Percentiles rank a stretch among this genome's conserved stretches.
Evolutionary conservation across 2,329 filamentous ascomycete genomes (phyloP).

Genomic region (Raffaelea deltoideospora): DNA sequence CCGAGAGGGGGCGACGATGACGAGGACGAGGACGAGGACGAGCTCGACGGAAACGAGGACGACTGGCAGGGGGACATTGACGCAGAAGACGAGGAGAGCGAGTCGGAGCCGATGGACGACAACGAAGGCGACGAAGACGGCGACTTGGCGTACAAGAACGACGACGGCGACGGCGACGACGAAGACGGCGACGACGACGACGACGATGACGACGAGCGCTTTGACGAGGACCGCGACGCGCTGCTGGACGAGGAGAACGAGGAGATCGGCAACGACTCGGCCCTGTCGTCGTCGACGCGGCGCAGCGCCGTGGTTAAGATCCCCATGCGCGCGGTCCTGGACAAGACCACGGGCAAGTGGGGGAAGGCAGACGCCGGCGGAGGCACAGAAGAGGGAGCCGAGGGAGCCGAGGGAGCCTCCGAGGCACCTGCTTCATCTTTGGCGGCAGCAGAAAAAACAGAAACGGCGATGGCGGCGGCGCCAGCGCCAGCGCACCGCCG

Average conservation of each 20-base stretch:
- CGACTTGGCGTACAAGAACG: too few relatives aligned
- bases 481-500: too few relatives aligned
- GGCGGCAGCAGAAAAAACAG: constrained; percentile 1
- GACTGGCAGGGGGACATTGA: constrained; percentile 42
- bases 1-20: constrained; percentile 21
- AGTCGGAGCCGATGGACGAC: constrained; percentile 63
- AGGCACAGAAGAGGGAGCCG: neutral
- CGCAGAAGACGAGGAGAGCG: constrained; percentile 52
- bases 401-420: neutral
- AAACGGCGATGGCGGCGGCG: neutral
- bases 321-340: constrained; percentile 29
- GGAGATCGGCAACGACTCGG: constrained; percentile 36
- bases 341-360: constrained; percentile 18
- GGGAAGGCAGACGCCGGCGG: constrained; percentile 12
- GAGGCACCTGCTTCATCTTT: too few relatives aligned
- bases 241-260: constrained; percentile 22
- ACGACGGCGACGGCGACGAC: constrained; percentile 48
- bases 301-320: constrained; percentile 65
- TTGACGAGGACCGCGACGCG: constrained; percentile 40
- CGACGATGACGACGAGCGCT: constrained; percentile 35
- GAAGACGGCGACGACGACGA: constrained; percentile 46
- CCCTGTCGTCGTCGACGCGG: constrained; percentile 15
- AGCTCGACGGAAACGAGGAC: constrained; percentile 33
- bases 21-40: constrained; percentile 21
- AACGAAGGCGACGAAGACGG: constrained; percentile 53